Evolutionary conservation across 441 rosid species (phyloP), one percentile per base, ranked within the genome.

Genomic region (Capsella rubella): DNA sequence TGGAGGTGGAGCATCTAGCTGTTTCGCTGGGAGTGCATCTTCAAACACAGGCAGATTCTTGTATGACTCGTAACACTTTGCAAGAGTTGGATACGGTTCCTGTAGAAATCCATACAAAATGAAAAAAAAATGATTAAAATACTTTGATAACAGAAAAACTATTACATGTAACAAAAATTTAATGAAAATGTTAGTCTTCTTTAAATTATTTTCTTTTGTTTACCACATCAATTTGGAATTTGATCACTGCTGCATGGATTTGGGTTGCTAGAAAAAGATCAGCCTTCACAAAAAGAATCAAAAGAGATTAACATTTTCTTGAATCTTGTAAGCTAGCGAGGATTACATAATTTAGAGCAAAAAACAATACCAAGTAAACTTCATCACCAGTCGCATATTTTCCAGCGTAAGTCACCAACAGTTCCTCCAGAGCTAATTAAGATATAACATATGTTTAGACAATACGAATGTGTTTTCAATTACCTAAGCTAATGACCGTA

Each of bases 331-430:
- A n/a, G n/a, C n/a, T n/a, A 32, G 35, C 6, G 35, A 32, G 2
- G 35, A 32, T 32, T 6, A 32, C 6, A 1, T 32, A 32, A 32
- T 32, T 0, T 32, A 32, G 35, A 32, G 35, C 35, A 32, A 32
- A 32, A 0, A 59, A 27, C 34, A 37, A 69, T 80, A 86, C 97
- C 97, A 88, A 67, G 74, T 9, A 86, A 80, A 88, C 80, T 79
- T 86, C 88, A 75, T 91, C 91, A 57, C 92, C 95, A 14, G 89
- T 90, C 0, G 95, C 92, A 80, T 86, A 86, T 81, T 77, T 86
- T 62, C 97, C 90, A 69, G 95, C 81, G 51, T 67, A 81, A 65
- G 65, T 84, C 64, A 80, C 84, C 61, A 93, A 81, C 60, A 93
- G 85, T 82, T 82, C 81, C 87, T 90, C 96, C 9, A 90, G 89